Evolutionary conservation across 2,329 filamentous ascomycete species (phyloP), one percentile per base, ranked within the genome.

Genomic region (Cyclaneusma minus): DNA sequence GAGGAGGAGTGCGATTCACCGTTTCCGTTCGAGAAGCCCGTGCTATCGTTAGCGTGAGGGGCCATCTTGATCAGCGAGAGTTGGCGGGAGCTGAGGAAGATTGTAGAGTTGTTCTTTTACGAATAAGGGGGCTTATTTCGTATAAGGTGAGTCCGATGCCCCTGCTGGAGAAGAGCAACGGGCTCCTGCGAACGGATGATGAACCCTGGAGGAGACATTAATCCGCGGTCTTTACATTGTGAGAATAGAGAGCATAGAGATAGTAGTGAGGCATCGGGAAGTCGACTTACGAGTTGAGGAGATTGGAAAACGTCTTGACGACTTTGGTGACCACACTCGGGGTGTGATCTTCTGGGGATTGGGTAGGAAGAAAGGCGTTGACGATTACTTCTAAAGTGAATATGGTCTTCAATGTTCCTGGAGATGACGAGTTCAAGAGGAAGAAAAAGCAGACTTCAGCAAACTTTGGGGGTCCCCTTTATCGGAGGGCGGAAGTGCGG

Each of bases 241-340:
- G 20, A 23, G 13, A 26, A 17, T 15, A 14, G 30, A 23, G 13
- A 9, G 23, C 26, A 27, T 21, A 37, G 30, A 29, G 23, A 30
- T 12, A 24, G n/a, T n/a, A n/a, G n/a, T n/a, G n/a, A n/a, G n/a
- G n/a, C n/a, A n/a, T 21, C 16, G 16, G n/a, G n/a, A n/a, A n/a
- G n/a, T n/a, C n/a, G 15, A 61, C 83, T 55, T 69, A 93, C 85
- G 84, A 93, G 71, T 89, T 89, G 45, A 94, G 77, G 47, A 91
- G 78, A 63, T 92, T 94, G 67, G 84, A 87, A 77, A 93, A 94
- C 85, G 83, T 93, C 62, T 81, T 93, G 82, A 68, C 77, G 75
- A 63, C 66, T 52, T 50, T 51, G 32, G 38, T 43, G 48, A 50
- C 40, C 45, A 42, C 41, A 43, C 40, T 37, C 33, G 29, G 36